These are phyloP conservation scores for Antrodiella citrinella DNA, from an alignment of 768 basidiomycete species.

Conservation along the genomic window DNA sequence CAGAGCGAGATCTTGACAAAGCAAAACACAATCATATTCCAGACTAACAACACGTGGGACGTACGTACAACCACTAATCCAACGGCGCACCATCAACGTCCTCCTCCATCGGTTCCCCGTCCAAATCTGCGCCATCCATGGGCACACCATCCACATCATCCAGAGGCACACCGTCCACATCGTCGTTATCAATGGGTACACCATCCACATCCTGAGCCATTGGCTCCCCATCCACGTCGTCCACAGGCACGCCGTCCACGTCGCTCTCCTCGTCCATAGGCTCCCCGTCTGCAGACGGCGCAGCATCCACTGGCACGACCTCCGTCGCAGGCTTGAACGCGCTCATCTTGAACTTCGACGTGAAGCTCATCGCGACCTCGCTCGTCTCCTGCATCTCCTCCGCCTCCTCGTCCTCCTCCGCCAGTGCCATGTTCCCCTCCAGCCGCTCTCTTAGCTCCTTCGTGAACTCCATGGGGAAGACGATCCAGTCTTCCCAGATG, in stretches of 20 bases:
- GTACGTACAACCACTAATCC: conserved; percentile 19
- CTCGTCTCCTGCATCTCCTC: conserved; percentile 20
- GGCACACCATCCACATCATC: conserved; percentile 31
- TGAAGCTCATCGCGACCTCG: conserved; percentile 24
- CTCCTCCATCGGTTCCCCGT: conserved; percentile 28
- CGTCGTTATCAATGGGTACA: conserved; percentile 24
- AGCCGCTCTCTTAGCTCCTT: conserved; percentile 63
- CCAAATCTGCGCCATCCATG: conserved; percentile 29
- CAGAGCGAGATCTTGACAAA: no score
- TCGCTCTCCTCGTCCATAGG: conserved; percentile 38
- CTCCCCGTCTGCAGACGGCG: conserved; percentile 30
- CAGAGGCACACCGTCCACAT: conserved; percentile 28
- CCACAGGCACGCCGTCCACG: conserved; percentile 44
- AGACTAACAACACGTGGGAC: no score
- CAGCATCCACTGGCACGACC: conserved; percentile 18
- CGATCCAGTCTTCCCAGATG: conserved; percentile 98
- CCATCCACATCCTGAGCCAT: conserved; percentile 34
- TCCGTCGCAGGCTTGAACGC: conserved; percentile 67
- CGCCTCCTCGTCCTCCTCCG: conserved; percentile 17
- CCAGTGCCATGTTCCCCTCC: conserved; percentile 43
- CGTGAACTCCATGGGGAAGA: conserved; percentile 86
- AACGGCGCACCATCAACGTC: conserved; percentile 32
- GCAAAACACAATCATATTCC: no score
- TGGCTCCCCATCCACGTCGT: conserved; percentile 38
- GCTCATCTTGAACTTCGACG: conserved; percentile 69